Percentiles rank a stretch among this genome's conserved stretches.
Conservation (phyloP, 306 rosid genomes). For the Corylus americana region DNA sequence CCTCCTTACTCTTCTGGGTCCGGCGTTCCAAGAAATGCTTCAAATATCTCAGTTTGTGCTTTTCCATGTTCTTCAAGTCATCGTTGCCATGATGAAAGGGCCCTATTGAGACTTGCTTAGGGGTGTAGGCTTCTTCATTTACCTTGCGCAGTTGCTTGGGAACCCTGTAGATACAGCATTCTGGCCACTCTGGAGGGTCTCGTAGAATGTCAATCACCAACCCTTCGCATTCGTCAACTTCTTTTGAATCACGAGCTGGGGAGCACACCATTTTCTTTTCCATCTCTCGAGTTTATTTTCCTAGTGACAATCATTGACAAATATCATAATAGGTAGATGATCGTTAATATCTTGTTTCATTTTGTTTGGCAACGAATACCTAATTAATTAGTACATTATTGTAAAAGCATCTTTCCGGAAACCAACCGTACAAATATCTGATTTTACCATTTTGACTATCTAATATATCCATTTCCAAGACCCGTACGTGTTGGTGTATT, state of each 20-base stretch:
- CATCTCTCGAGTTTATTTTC: no score
- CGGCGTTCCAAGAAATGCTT: neutral
- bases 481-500: no score
- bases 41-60: neutral
- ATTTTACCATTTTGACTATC: no score
- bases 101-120: slow-evolving; percentile 23
- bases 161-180: slow-evolving; percentile 22
- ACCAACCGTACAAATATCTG: no score
- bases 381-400: no score
- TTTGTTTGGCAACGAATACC: no score
- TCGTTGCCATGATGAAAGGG: slow-evolving; percentile 8
- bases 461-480: no score
- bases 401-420: no score
- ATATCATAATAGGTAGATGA: no score
- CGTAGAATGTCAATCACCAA: neutral
- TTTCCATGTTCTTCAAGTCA: slow-evolving; percentile 10
- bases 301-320: no score
- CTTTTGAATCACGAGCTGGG: neutral
- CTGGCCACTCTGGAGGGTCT: neutral
- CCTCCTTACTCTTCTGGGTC: neutral
- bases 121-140: slow-evolving; percentile 20
- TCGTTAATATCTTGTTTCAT: no score
- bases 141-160: slow-evolving; percentile 18
- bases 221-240: neutral
- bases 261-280: rapidly evolving